Percentiles rank a stretch among this genome's conserved stretches.
These are phyloP conservation scores for Pleurotus giganteus DNA, from an alignment of 768 basidiomycete species.

Conservation along the genomic window DNA sequence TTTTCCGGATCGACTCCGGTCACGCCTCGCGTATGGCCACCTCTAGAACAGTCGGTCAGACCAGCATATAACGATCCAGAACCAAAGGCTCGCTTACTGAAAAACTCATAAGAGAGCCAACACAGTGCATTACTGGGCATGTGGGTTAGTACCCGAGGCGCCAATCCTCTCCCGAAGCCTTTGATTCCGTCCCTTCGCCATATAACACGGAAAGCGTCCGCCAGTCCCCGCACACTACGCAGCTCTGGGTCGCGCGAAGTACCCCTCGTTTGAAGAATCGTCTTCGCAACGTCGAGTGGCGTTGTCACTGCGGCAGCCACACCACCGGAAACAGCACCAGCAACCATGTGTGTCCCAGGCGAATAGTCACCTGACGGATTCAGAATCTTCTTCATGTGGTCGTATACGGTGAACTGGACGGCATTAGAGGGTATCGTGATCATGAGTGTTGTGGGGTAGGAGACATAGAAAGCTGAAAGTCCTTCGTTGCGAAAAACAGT, in stretches of 20 bases:
- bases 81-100: constrained; percentile 65
- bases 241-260: constrained; percentile 85
- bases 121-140: constrained; percentile 97
- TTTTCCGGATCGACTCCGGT: background rate
- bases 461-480: constrained; percentile 90
- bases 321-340: constrained; percentile 90
- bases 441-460: constrained; percentile 95
- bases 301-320: constrained; percentile 95
- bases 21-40: constrained; percentile 8
- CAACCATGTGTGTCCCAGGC: constrained; percentile 87
- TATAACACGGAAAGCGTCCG: constrained; percentile 86
- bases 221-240: constrained; percentile 78
- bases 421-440: constrained; percentile 99
- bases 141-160: constrained; percentile 89
- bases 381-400: constrained; percentile 81
- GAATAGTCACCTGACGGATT: constrained; percentile 89
- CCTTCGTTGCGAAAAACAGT: constrained; percentile 88
- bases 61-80: background rate
- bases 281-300: constrained; percentile 97
- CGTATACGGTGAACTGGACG: constrained; percentile 96
- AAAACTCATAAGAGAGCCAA: constrained; percentile 98
- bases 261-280: constrained; percentile 92
- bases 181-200: constrained; percentile 80
- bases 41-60: constrained; percentile 8
- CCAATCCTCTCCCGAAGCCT: constrained; percentile 85